Evolutionary conservation across 345 rosid species (phyloP).

Genomic region (Brassica nigra): DNA sequence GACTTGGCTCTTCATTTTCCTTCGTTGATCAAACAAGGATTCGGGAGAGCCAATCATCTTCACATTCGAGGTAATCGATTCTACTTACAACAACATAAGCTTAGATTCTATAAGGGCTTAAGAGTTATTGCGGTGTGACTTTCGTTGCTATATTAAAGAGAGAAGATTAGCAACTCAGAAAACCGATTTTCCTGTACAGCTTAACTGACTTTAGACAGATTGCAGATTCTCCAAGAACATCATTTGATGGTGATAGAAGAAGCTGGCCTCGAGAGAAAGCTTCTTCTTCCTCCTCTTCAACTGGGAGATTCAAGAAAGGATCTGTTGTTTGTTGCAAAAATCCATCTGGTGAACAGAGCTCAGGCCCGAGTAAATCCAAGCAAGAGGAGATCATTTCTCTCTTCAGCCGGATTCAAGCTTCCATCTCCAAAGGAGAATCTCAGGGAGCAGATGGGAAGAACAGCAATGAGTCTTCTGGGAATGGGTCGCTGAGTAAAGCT

Average conservation of each 20-base stretch:
- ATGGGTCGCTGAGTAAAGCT: slow-evolving; percentile 40
- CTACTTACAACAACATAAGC: neutral
- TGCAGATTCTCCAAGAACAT: slow-evolving; percentile 45
- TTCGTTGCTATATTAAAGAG: neutral
- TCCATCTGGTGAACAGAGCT: slow-evolving; percentile 19
- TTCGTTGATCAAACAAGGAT: slow-evolving; percentile 34
- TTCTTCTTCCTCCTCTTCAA: slow-evolving; percentile 23
- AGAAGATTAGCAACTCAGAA: neutral
- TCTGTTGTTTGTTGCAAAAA: slow-evolving; percentile 27
- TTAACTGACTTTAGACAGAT: slow-evolving; percentile 63
- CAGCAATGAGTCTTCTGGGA: slow-evolving; percentile 10
- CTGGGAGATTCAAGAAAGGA: slow-evolving; percentile 14
- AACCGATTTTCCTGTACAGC: slow-evolving; percentile 57
- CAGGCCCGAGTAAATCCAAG: slow-evolving; percentile 33
- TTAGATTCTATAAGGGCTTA: neutral
- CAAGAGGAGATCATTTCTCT: slow-evolving; percentile 59
- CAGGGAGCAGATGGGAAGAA: slow-evolving; percentile 12
- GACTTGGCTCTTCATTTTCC: slow-evolving; percentile 31
- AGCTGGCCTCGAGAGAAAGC: slow-evolving; percentile 32
- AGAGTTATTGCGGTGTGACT: neutral
- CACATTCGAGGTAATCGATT: slow-evolving; percentile 44
- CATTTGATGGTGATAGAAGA: slow-evolving; percentile 37
- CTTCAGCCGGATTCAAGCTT: slow-evolving; percentile 57
- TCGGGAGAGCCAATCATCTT: slow-evolving; percentile 19
- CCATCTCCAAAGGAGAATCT: slow-evolving; percentile 52